Evolutionary conservation across 306 rosid genomes (phyloP).

Genomic region (Prunus davidiana): DNA sequence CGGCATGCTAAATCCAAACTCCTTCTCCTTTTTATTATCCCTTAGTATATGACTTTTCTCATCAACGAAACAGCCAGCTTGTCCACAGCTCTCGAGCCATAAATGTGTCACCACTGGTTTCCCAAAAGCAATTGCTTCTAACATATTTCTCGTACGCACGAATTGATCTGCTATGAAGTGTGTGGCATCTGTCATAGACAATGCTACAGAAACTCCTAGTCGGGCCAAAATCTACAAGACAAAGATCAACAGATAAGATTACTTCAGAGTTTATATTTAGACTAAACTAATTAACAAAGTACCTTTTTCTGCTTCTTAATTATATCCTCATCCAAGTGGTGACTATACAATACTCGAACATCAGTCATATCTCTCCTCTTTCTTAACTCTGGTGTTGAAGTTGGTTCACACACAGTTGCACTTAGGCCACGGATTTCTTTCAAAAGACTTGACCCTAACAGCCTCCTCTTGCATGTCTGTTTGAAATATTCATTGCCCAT

Average conservation of each 20-base stretch:
- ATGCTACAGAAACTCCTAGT: constrained; percentile 64
- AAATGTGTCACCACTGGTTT: constrained; percentile 91
- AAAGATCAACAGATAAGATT: constrained; percentile 28
- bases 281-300: constrained; percentile 14
- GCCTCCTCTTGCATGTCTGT: constrained; percentile 46
- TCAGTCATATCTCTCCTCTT: constrained; percentile 75
- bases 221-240: constrained; percentile 59
- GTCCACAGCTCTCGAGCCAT: constrained; percentile 95
- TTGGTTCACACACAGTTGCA: constrained; percentile 32
- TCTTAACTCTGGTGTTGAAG: constrained; percentile 61
- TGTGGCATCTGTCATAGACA: constrained; percentile 78
- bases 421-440: constrained; percentile 69
- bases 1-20: constrained; percentile 84
- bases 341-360: constrained; percentile 78
- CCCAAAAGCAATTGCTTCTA: constrained; percentile 87
- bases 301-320: constrained; percentile 92
- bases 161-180: constrained; percentile 90
- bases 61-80: constrained; percentile 83
- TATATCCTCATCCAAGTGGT: constrained; percentile 68
- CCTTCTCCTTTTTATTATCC: constrained; percentile 87
- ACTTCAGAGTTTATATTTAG: constrained; percentile 16
- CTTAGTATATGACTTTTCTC: constrained; percentile 74
- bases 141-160: constrained; percentile 87
- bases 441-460: constrained; percentile 36
- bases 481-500: constrained; percentile 74